These are phyloP conservation scores for Erysimum cheiri DNA, from an alignment of 441 rosid species.

Conservation along the genomic window DNA sequence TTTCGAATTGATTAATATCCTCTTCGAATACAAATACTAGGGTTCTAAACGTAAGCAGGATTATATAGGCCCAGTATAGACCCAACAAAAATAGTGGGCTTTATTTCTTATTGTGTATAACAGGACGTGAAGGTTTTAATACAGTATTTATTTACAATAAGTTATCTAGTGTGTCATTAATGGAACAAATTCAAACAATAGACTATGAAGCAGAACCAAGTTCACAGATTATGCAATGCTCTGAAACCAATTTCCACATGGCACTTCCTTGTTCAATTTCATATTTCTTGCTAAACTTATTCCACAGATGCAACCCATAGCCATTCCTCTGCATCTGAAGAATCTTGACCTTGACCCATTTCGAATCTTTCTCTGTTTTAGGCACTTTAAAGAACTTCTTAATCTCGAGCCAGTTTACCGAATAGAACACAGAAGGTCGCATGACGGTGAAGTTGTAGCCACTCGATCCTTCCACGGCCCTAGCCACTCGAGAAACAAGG, in stretches of 20 bases:
- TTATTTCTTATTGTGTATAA: background rate
- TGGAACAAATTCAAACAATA: background rate
- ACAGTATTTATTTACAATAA: slow-evolving; percentile 7
- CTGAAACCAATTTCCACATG: slow-evolving; percentile 50
- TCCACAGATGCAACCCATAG: slow-evolving; percentile 72
- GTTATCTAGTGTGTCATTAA: slow-evolving; percentile 10
- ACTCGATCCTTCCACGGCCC: slow-evolving; percentile 43
- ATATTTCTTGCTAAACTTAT: slow-evolving; percentile 55
- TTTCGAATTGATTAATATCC: background rate
- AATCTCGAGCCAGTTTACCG: slow-evolving; percentile 60
- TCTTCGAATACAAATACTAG: background rate
- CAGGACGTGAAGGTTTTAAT: background rate
- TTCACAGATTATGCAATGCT: slow-evolving; percentile 51
- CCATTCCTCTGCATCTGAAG: slow-evolving; percentile 44
- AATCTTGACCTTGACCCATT: slow-evolving; percentile 55
- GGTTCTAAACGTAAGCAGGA: background rate
- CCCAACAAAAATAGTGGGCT: background rate
- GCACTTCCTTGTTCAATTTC: slow-evolving; percentile 59
- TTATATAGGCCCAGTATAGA: background rate
- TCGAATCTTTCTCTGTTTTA: slow-evolving; percentile 33
- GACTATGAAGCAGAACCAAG: slow-evolving; percentile 21
- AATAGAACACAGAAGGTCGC: slow-evolving; percentile 60
- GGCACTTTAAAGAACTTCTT: slow-evolving; percentile 53
- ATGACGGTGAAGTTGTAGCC: slow-evolving; percentile 53
- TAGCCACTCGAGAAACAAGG: slow-evolving; percentile 62